Evolutionary conservation across 2,329 filamentous ascomycete genomes (phyloP).

Genomic region (Alternaria brassicae): DNA sequence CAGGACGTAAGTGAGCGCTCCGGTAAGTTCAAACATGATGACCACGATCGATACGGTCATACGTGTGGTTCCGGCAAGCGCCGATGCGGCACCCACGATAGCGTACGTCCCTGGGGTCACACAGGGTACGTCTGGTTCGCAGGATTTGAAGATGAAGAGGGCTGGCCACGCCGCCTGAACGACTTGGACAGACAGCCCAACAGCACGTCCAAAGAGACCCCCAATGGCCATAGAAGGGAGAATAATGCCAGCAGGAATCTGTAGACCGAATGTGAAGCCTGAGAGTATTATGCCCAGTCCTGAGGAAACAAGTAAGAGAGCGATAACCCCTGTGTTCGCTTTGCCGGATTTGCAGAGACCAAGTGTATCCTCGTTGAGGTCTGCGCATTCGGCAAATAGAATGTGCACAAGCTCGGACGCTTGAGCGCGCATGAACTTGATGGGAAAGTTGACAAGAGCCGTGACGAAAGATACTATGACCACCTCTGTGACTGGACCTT

Average conservation of each 20-base stretch:
- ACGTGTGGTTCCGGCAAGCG: slow-evolving; percentile 90
- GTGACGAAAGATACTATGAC: slow-evolving; percentile 79
- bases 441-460: slow-evolving; percentile 91
- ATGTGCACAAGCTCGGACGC: slow-evolving; percentile 89
- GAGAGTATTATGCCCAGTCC: slow-evolving; percentile 85
- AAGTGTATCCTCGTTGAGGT: slow-evolving; percentile 82
- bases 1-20: slow-evolving; percentile 92
- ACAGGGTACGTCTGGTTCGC: slow-evolving; percentile 84
- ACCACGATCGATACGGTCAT: slow-evolving; percentile 99
- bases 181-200: slow-evolving; percentile 89
- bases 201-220: slow-evolving; percentile 84
- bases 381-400: slow-evolving; percentile 88
- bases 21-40: slow-evolving; percentile 99
- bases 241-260: slow-evolving; percentile 94
- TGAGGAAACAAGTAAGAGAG: slow-evolving; percentile 82
- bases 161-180: slow-evolving; percentile 79
- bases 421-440: slow-evolving; percentile 94
- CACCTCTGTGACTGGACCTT: slow-evolving; percentile 79
- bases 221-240: slow-evolving; percentile 96
- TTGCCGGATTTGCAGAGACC: slow-evolving; percentile 88
- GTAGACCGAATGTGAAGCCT: slow-evolving; percentile 87
- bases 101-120: slow-evolving; percentile 95
- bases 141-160: slow-evolving; percentile 80
- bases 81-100: slow-evolving; percentile 92
- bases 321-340: slow-evolving; percentile 80